These are phyloP conservation scores for Phalaenopsis hybrid DNA, from an alignment of 116 monocot genomes.

Conservation along the genomic window DNA sequence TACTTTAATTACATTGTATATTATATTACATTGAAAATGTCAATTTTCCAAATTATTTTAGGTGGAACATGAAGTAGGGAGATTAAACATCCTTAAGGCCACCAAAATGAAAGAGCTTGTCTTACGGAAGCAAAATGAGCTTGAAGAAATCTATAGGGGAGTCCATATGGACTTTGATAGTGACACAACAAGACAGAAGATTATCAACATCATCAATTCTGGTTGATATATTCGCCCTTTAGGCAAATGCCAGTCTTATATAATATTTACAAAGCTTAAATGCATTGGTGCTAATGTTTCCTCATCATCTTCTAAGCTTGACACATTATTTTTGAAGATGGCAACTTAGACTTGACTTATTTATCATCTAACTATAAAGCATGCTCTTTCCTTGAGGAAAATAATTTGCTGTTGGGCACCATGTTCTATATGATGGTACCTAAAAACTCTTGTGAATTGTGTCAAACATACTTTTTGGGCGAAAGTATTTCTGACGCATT, in stretches of 20 bases:
- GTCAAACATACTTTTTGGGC: no score
- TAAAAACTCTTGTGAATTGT: neutral
- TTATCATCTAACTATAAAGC: neutral
- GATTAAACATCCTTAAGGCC: slow-evolving; percentile 65
- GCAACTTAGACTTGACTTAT: neutral
- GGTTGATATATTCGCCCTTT: slow-evolving; percentile 29
- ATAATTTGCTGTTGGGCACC: neutral
- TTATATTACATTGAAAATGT: neutral
- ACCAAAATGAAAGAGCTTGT: slow-evolving; percentile 81
- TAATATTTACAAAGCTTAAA: neutral
- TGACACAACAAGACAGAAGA: slow-evolving; percentile 37
- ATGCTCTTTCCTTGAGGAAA: neutral
- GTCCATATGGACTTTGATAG: slow-evolving; percentile 70
- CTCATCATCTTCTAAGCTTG: neutral
- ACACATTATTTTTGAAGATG: neutral
- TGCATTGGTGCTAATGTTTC: neutral
- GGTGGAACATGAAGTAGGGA: slow-evolving; percentile 62
- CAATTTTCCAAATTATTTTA: slow-evolving; percentile 12
- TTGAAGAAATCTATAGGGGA: slow-evolving; percentile 71
- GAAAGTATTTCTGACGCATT: no score
- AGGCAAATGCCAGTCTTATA: neutral
- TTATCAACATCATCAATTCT: slow-evolving; percentile 65
- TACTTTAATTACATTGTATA: neutral
- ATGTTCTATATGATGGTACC: neutral
- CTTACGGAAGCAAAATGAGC: slow-evolving; percentile 75